Percentiles rank a stretch among this genome's conserved stretches.
Evolutionary conservation across 176 grass and related monocot species (phyloP).

Genomic region (Triticum dicoccoides): DNA sequence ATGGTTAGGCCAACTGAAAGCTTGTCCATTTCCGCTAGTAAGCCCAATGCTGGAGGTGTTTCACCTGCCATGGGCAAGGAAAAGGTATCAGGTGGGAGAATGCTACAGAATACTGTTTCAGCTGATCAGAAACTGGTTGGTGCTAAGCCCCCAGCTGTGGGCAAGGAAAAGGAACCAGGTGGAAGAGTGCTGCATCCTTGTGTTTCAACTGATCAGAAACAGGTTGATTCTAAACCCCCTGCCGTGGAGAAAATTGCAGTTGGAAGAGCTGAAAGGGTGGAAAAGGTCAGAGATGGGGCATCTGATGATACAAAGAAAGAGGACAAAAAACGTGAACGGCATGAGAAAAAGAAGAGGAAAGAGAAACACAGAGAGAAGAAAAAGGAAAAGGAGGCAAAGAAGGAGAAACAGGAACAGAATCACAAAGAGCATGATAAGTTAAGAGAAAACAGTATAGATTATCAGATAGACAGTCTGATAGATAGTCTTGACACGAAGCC

Average conservation of each 20-base stretch:
- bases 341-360: conserved; percentile 69
- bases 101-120: conserved; percentile 28
- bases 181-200: conserved; percentile 28
- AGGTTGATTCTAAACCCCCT: conserved; percentile 23
- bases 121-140: conserved; percentile 40
- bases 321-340: conserved; percentile 43
- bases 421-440: conserved; percentile 51
- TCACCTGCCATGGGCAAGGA: conserved; percentile 48
- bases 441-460: conserved; percentile 48
- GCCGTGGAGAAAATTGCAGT: conserved; percentile 50
- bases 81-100: conserved; percentile 35
- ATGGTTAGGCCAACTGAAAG: conserved; percentile 36
- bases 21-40: conserved; percentile 37
- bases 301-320: conserved; percentile 41
- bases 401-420: conserved; percentile 54
- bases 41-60: conserved; percentile 18
- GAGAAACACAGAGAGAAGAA: conserved; percentile 72
- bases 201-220: conserved; percentile 37
- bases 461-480: conserved; percentile 42
- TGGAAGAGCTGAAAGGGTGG: conserved; percentile 54
- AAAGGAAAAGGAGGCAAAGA: conserved; percentile 62
- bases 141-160: conserved; percentile 29
- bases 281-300: conserved; percentile 50
- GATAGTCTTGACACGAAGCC: conserved; percentile 45
- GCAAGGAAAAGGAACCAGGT: conserved; percentile 44